Base-by-base conservation (phyloP, 2,329 filamentous ascomycete genomes). In the Diaporthe citriasiana region DNA sequence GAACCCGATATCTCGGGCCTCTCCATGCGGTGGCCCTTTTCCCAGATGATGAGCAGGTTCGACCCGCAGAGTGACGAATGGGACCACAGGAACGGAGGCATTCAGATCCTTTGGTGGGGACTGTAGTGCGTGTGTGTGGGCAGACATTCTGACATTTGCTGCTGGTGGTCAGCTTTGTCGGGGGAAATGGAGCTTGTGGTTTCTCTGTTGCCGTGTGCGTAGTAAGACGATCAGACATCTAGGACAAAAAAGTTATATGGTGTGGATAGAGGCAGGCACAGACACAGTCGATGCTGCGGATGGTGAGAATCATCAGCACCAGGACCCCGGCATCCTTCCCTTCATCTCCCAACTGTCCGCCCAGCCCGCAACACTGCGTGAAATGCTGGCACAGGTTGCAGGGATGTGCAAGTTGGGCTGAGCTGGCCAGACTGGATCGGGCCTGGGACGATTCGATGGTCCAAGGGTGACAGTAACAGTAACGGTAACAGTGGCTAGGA, bases 1-100 rank as follows among this genome's bases (percentile, higher is more conserved):
- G 22, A 51, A 66, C 30, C 60, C 60, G 63, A 68, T 33, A 68
- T 53, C 40, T 53, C 40, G 63, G 63, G 35, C 63, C 63, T 66
- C 60, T 66, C 60, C 42, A 38, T 66, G 22, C 45, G 45, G 45
- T 47, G 45, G 45, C 45, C 42, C 60, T 19, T 50, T 66, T 38
- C 27, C 60, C 60, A 66, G 60, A 38, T 35, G 45, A 66, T 50
- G 60, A 25, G 60, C 42, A 65, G 42, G 19, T 30, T n/a, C 42
- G 60, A 50, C 42, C 38, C 19, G 60, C 27, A 50, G 60, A 50
- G 60, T 27, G 35, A 35, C 60, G 60, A 65, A 65, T 50, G 42
- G 60, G 60, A 17, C 27, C 19, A 19, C 27, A 27, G 27, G 17
- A 19, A 22, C 25, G 22, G 59, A 63, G 35, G 27, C 15, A 47